Conservation (phyloP, 148 eudicot species). For the Beta vulgaris region DNA sequence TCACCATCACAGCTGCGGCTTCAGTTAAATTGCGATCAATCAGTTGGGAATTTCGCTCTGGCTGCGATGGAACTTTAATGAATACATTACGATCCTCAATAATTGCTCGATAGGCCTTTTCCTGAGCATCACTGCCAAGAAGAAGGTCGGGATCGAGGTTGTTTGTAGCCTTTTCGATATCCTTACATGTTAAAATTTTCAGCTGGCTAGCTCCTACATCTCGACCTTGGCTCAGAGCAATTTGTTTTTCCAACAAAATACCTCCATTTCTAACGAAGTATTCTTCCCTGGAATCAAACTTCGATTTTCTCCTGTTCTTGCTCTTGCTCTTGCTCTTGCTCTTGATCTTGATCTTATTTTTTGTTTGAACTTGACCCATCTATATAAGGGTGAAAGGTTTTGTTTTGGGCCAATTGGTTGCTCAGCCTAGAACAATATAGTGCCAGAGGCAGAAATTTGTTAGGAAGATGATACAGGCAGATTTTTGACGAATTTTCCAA, state of each 20-base stretch:
- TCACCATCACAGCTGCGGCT: constrained; percentile 15
- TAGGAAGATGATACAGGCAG: no score
- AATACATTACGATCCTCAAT: constrained; percentile 21
- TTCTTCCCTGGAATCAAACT: constrained; percentile 8
- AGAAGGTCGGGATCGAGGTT: constrained; percentile 15
- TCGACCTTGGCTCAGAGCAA: constrained; percentile 17
- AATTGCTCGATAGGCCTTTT: constrained; percentile 16
- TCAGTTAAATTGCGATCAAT: constrained; percentile 20
- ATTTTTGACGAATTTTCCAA: no score
- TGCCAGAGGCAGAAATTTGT: no score
- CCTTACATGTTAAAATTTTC: constrained; percentile 14
- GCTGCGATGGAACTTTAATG: background rate
- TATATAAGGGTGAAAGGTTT: background rate
- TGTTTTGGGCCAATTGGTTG: background rate
- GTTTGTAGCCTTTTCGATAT: constrained; percentile 25
- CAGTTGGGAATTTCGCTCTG: background rate
- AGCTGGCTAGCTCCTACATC: constrained; percentile 10
- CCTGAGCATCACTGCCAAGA: background rate
- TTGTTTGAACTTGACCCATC: constrained; percentile 1
- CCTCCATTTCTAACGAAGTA: constrained; percentile 25
- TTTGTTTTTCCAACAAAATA: constrained; percentile 22
- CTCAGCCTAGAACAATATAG: no score
- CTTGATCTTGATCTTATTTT: background rate
- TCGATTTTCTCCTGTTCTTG: background rate
- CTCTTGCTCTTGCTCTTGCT: background rate